phyloP scores from a whole-genome alignment of 2,329 filamentous ascomycete genomes.

The Aspergillus sp. region DNA sequence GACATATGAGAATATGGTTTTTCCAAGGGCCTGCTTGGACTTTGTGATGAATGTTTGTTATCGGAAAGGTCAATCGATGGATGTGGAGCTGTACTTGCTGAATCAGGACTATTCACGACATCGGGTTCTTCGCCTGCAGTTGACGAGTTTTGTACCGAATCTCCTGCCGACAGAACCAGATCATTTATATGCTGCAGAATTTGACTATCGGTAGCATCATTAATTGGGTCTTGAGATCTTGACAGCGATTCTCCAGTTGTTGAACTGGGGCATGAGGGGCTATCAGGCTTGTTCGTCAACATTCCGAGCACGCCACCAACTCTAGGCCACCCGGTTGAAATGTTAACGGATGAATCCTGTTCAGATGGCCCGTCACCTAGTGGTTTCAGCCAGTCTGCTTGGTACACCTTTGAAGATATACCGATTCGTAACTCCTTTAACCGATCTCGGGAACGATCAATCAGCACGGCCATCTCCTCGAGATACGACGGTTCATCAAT shows the following conservation, averaged over 20 bases:
- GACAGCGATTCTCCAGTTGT: too few relatives aligned
- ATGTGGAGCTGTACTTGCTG: neutral
- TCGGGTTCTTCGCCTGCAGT: too few relatives aligned
- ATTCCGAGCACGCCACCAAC: slow-evolving; percentile 25
- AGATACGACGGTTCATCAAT: slow-evolving; percentile 79
- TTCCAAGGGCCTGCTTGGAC: neutral
- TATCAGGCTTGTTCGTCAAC: too few relatives aligned
- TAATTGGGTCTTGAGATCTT: neutral
- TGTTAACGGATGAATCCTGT: slow-evolving; percentile 4
- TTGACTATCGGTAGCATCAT: neutral
- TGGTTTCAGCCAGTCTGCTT: slow-evolving; percentile 24
- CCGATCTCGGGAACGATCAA: slow-evolving; percentile 63
- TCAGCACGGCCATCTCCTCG: slow-evolving; percentile 74
- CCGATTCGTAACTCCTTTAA: slow-evolving; percentile 70
- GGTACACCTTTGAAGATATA: slow-evolving; percentile 48
- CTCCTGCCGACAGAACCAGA: neutral
- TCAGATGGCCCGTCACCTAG: slow-evolving; percentile 9
- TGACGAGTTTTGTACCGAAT: too few relatives aligned
- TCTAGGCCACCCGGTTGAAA: slow-evolving; percentile 24
- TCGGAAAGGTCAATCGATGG: slow-evolving; percentile 4
- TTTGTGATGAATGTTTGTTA: neutral
- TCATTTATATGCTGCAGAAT: neutral
- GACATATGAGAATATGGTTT: slow-evolving; percentile 3
- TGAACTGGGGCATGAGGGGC: too few relatives aligned
- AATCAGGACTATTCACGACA: neutral